Percentiles rank a stretch among this genome's conserved stretches.
Evolutionary conservation across 2,329 filamentous ascomycete species (phyloP).

Genomic region (Zalaria sp.): DNA sequence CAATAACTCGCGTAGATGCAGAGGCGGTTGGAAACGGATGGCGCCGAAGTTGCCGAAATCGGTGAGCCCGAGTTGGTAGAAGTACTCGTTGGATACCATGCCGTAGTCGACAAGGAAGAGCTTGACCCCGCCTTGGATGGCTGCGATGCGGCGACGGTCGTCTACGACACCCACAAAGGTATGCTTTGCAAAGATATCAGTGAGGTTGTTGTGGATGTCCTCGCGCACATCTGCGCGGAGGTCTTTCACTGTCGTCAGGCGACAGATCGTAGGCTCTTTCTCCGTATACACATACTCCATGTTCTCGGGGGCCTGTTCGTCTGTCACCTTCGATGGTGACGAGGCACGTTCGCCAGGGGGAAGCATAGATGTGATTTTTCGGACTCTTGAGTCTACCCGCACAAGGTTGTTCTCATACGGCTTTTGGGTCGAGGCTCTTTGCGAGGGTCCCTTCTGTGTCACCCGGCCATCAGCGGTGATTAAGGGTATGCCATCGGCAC

Average conservation of each 20-base stretch:
- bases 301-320: slow-evolving; percentile 27
- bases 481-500: slow-evolving; percentile 12
- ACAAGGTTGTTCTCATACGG: slow-evolving; percentile 79
- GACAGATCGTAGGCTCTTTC: slow-evolving; percentile 54
- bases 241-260: slow-evolving; percentile 71
- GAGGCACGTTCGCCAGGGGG: slow-evolving; percentile 34
- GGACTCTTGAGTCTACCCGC: slow-evolving; percentile 72
- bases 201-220: slow-evolving; percentile 70
- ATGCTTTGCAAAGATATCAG: slow-evolving; percentile 73
- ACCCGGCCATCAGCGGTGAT: slow-evolving; percentile 12
- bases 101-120: slow-evolving; percentile 91
- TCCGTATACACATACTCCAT: slow-evolving; percentile 60
- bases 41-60: slow-evolving; percentile 91
- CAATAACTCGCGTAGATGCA: slow-evolving; percentile 58
- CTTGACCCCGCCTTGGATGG: slow-evolving; percentile 84
- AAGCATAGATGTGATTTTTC: slow-evolving; percentile 96
- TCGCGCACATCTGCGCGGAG: slow-evolving; percentile 70
- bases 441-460: slow-evolving; percentile 19
- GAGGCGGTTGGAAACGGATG: slow-evolving; percentile 65
- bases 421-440: slow-evolving; percentile 26
- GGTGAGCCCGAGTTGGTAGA: slow-evolving; percentile 88
- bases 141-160: slow-evolving; percentile 70
- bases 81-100: slow-evolving; percentile 69
- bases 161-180: slow-evolving; percentile 93
- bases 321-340: slow-evolving; percentile 15